phyloP scores from a whole-genome alignment of 1,139 yeast species.

The Debaryomyces fabryi region DNA sequence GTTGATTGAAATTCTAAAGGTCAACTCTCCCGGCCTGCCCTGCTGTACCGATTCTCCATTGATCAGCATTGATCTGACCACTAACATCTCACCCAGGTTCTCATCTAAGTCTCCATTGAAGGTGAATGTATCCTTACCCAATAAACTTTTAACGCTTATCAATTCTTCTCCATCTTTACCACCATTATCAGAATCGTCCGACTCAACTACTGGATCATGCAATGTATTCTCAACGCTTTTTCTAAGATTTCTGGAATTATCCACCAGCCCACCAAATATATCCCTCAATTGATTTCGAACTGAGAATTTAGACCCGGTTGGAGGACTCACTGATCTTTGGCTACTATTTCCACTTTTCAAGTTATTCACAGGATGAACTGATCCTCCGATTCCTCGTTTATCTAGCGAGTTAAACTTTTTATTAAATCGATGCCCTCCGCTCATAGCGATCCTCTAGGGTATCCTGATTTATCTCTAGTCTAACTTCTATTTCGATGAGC shows the following conservation, averaged over 20 bases:
- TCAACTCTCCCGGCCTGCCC: slow-evolving; percentile 1
- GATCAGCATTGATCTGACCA: slow-evolving; percentile 1
- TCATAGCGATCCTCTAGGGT: slow-evolving; percentile 5
- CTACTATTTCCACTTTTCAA: neutral
- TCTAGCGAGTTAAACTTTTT: slow-evolving; percentile 11
- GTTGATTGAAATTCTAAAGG: slow-evolving; percentile 1
- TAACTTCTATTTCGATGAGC: neutral
- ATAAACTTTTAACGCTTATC: neutral
- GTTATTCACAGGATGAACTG: slow-evolving; percentile 9
- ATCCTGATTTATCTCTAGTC: neutral
- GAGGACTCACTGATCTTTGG: neutral
- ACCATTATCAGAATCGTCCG: neutral
- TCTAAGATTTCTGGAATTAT: slow-evolving; percentile 5
- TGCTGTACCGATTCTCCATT: slow-evolving; percentile 1
- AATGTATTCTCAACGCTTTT: slow-evolving; percentile 3
- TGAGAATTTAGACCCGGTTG: neutral
- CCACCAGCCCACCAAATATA: slow-evolving; percentile 6
- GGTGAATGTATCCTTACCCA: neutral
- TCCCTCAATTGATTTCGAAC: slow-evolving; percentile 3
- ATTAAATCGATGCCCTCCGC: slow-evolving; percentile 9
- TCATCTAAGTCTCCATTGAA: neutral
- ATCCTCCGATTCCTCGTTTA: slow-evolving; percentile 9
- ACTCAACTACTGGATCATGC: neutral
- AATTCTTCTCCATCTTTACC: neutral
- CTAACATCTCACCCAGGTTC: neutral